Base-by-base conservation (phyloP, 2,329 filamentous ascomycete genomes). In the Monosporascus sp. region DNA sequence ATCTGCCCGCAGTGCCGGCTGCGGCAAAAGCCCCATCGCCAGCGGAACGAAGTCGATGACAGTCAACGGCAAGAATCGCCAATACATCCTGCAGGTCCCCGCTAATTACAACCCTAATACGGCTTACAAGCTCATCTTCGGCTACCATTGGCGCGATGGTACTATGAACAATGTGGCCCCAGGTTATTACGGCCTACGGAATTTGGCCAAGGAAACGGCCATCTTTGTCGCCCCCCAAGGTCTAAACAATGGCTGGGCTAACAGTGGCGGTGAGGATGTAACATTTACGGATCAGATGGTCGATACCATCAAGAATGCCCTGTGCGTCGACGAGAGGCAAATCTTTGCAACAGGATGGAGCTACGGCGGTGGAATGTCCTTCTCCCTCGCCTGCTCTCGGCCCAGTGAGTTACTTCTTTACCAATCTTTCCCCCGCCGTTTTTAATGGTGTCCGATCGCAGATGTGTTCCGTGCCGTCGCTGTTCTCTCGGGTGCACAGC, bases 341-440 rank as follows among this genome's bases (percentile, higher is more conserved):
- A 67, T 72, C 52, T 78, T 76, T 61, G 66, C 72, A 22, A 72
- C 72, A 1, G 74, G 73, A n/a, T 77, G 74, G 63, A 73, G 70
- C 55, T 76, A 74, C 58, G 74, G 75, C 38, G 73, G 67, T 40
- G 69, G 70, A 45, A 76, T 77, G 71, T 68, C 66, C 5, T 73
- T 67, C 60, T 65, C 69, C 1, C 60, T 76, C 14, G 74, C 74
- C 3, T 77, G 74, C 57, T 68, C 72, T 2, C 68, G 69, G 17
- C 67, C 72, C 15, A 57, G 60, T 40, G 51, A 63, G 46, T 49
- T 20, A 28, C 15, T 47, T 49, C 20, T 3, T 22, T 18, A 22
- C 5, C 1, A 18, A 35, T 1, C 18, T 22, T 31, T n/a, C 15
- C 7, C 3, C 31, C 5, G 11, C 38, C 4, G 22, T 37, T 14